Conservation (phyloP, 2,329 filamentous ascomycete genomes). For the Clonostachys byssicola region DNA sequence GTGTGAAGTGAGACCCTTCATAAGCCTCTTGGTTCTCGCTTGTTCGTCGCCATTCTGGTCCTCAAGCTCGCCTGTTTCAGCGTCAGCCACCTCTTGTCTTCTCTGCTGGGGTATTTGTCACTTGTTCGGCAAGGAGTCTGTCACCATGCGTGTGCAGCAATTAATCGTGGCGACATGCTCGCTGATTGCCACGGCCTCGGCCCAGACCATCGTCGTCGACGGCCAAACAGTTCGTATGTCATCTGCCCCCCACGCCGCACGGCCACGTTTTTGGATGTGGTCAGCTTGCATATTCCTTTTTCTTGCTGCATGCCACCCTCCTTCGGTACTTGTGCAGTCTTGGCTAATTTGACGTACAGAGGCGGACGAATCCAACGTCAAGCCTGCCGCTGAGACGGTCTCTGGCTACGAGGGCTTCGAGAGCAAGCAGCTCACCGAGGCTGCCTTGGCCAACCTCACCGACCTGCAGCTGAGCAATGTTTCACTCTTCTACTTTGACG, state of each 20-base stretch:
- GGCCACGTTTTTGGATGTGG: neutral
- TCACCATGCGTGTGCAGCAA: conserved; percentile 2
- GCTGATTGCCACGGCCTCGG: conserved; percentile 8
- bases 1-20: neutral
- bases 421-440: conserved; percentile 24
- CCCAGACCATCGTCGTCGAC: conserved; percentile 16
- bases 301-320: neutral
- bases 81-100: neutral
- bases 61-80: neutral
- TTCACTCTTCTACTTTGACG: conserved; percentile 23
- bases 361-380: conserved; percentile 11
- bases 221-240: conserved; percentile 14
- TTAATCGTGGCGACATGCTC: conserved; percentile 7
- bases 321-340: neutral
- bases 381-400: conserved; percentile 2
- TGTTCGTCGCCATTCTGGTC: neutral
- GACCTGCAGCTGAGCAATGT: conserved; percentile 18
- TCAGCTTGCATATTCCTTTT: neutral
- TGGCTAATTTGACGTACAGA: neutral
- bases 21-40: neutral
- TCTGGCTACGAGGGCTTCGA: conserved; percentile 13
- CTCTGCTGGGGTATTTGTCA: conserved; percentile 1
- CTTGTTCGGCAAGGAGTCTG: neutral
- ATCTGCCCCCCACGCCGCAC: neutral
- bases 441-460: conserved; percentile 21